Evolutionary conservation across 2,329 filamentous ascomycete genomes (phyloP).

Genomic region (Beauveria scarabaeidicola): DNA sequence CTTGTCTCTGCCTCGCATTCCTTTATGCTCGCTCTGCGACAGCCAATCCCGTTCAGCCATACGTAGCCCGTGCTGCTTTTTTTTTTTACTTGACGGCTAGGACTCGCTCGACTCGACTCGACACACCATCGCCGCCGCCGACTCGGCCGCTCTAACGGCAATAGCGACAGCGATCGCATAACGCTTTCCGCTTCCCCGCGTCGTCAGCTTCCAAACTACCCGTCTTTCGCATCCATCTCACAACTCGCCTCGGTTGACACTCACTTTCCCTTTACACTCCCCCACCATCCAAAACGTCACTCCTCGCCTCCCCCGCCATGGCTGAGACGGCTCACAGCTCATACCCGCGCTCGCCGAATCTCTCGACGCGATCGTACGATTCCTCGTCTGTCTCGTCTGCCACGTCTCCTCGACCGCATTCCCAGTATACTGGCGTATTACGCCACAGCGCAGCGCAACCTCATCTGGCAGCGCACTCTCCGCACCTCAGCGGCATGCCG

Average conservation of each 20-base stretch:
- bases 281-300: not conserved
- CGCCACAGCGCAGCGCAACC: conserved; percentile 41
- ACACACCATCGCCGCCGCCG: not conserved
- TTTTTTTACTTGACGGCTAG: not conserved
- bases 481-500: conserved; percentile 45
- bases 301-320: conserved; percentile 34
- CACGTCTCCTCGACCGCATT: conserved; percentile 47
- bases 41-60: not conserved
- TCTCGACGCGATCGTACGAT: conserved; percentile 53
- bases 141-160: not conserved
- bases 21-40: not conserved
- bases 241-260: conserved; percentile 10
- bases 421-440: conserved; percentile 45
- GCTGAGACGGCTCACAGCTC: conserved; percentile 45
- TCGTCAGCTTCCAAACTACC: not conserved
- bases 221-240: conserved; percentile 4
- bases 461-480: conserved; percentile 32
- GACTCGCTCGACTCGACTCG: no score
- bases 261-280: conserved; percentile 2
- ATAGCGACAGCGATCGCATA: not conserved
- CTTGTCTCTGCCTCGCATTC: not conserved
- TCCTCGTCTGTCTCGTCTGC: conserved; percentile 56
- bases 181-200: not conserved
- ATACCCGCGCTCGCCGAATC: conserved; percentile 54
- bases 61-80: not conserved